phyloP scores from a whole-genome alignment of 441 rosid species.

The Adansonia grandidieri region DNA sequence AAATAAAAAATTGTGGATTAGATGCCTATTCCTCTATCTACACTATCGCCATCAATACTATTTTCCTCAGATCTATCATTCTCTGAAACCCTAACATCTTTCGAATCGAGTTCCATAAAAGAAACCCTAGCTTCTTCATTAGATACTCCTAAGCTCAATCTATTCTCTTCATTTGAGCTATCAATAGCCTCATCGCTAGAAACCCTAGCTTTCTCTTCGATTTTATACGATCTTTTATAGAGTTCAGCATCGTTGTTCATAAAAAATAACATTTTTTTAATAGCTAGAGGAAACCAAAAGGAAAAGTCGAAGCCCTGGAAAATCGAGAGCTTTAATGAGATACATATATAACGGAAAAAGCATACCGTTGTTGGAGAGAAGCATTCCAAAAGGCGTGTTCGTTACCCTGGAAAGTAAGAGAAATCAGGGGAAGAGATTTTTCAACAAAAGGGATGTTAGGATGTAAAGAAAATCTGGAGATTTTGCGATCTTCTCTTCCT shows the following conservation, averaged over 20 bases:
- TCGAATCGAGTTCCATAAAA: constrained; percentile 35
- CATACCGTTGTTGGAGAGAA: constrained; percentile 33
- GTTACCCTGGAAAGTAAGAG: not conserved
- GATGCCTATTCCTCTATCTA: constrained; percentile 21
- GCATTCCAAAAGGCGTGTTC: not conserved
- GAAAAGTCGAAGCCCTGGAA: constrained; percentile 34
- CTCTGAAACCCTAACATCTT: constrained; percentile 32
- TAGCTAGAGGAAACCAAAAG: constrained; percentile 4
- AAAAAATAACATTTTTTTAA: constrained; percentile 31
- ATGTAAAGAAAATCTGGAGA: constrained; percentile 37
- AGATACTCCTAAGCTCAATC: constrained; percentile 27
- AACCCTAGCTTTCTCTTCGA: constrained; percentile 40
- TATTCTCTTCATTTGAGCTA: constrained; percentile 31
- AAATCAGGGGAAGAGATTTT: constrained; percentile 4
- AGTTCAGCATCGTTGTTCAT: constrained; percentile 41
- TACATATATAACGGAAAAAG: not conserved
- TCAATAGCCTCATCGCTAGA: constrained; percentile 30
- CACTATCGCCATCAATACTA: constrained; percentile 28
- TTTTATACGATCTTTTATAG: constrained; percentile 30
- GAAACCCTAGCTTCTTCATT: constrained; percentile 37
- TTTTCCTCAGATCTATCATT: constrained; percentile 41
- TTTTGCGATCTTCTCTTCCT: not conserved
- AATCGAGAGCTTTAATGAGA: constrained; percentile 19
- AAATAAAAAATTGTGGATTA: constrained; percentile 39
- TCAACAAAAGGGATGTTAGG: too few relatives aligned